A percentile compares a stretch with the other conserved stretches of the same genome.
Conservation (phyloP, 2,329 filamentous ascomycete genomes). For the Fusarium sp. region DNA sequence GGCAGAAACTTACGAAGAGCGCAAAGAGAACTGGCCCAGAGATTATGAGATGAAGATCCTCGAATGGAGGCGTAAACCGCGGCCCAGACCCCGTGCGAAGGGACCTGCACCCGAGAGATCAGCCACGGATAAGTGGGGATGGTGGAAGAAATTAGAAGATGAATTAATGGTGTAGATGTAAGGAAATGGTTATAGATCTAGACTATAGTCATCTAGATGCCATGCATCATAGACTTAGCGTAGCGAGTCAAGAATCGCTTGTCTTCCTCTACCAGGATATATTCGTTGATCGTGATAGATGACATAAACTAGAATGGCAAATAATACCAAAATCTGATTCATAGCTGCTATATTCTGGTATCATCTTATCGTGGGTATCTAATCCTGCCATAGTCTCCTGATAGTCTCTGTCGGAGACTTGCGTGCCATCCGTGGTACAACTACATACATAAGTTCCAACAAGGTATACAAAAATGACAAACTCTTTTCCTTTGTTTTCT, state of each 20-base stretch:
- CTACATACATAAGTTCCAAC: slow-evolving; percentile 21
- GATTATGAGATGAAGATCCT: slow-evolving; percentile 33
- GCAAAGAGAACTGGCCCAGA: slow-evolving; percentile 36
- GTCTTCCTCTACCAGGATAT: neutral
- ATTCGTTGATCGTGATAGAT: neutral
- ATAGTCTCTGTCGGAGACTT: neutral
- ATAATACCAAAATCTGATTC: neutral
- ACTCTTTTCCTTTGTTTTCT: neutral
- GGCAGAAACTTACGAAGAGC: slow-evolving; percentile 11
- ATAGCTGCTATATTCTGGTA: neutral
- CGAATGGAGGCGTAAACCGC: slow-evolving; percentile 40
- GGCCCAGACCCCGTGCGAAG: slow-evolving; percentile 18
- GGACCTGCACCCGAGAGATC: slow-evolving; percentile 36
- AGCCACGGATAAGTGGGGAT: slow-evolving; percentile 25
- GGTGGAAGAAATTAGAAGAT: slow-evolving; percentile 45
- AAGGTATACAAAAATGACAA: slow-evolving; percentile 8
- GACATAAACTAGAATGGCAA: neutral
- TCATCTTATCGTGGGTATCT: slow-evolving; percentile 31
- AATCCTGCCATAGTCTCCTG: slow-evolving; percentile 3
- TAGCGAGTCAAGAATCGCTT: neutral
- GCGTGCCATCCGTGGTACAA: slow-evolving; percentile 9
- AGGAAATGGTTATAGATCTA: neutral
- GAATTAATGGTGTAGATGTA: slow-evolving; percentile 43
- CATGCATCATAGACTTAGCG: neutral
- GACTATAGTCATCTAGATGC: neutral